phyloP scores from a whole-genome alignment of 106 monocot genomes.

The Cymbidium sinense region DNA sequence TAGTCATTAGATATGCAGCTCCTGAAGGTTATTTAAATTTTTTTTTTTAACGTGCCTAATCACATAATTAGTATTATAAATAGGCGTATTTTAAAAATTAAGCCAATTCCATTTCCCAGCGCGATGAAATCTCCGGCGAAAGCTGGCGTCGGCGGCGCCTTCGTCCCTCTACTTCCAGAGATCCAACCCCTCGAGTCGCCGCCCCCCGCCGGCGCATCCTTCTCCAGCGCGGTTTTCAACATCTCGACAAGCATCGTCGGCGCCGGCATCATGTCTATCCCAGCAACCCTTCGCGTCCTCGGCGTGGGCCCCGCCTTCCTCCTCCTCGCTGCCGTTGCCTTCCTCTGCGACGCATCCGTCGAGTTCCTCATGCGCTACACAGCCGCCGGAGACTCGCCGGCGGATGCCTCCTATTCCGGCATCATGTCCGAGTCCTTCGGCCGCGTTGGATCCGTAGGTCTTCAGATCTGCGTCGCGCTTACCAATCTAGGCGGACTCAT shows the following conservation, averaged over 20 bases:
- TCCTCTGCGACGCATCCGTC: constrained; percentile 59
- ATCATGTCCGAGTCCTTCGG: constrained; percentile 48
- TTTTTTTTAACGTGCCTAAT: too few species aligned
- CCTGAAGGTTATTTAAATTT: too few species aligned
- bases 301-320: constrained; percentile 55
- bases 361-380: constrained; percentile 85
- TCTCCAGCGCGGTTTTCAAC: constrained; percentile 80
- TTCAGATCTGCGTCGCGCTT: constrained; percentile 31
- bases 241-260: constrained; percentile 84
- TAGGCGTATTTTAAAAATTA: too few species aligned
- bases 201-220: constrained; percentile 25
- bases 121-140: constrained; percentile 2
- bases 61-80: too few species aligned
- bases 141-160: not conserved
- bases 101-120: not conserved
- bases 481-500: constrained; percentile 32
- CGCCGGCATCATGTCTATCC: constrained; percentile 94
- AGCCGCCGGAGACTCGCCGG: constrained; percentile 6
- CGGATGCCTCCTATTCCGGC: constrained; percentile 16
- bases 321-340: constrained; percentile 48
- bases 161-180: constrained; percentile 5
- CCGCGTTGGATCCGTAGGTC: constrained; percentile 14
- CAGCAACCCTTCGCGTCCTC: constrained; percentile 68
- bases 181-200: not conserved
- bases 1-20: too few species aligned